Base-by-base conservation (phyloP, 306 rosid species). In the Nissolia schottii region DNA sequence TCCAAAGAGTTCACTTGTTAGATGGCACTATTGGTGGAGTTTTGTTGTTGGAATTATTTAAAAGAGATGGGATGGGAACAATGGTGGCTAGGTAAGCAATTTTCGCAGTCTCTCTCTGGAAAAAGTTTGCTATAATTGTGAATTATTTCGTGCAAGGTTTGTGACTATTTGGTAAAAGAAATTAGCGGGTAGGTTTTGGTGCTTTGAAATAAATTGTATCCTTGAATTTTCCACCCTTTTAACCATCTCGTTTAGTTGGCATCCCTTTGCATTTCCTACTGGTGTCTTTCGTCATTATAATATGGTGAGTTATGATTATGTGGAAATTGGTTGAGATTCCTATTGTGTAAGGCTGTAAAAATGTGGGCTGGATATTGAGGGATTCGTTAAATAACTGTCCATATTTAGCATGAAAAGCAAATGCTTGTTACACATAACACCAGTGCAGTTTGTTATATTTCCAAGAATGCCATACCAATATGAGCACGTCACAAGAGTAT, bases 41-140 rank as follows among this genome's bases (percentile, higher is more conserved):
- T 74, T 77, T 95, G 73, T 73, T 91, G 80, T 85, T 95, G 87
- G 99, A 95, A 74, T 89, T 95, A 83, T 91, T 88, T 66, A 95
- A 84, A 81, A 89, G 99, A 86, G 99, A 91, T 78, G 99, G 99
- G 49, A 86, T 91, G 97, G 99, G 99, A 71, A 95, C 99, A 5
- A 95, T 95, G 99, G 90, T 95, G 56, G 97, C 99, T 55, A 94
- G 99, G 97, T 88, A 89, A 80, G 85, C 76, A 74, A 66, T 55
- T 28, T 49, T 73, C 70, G 49, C 13, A 1, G 54, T 63, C 38
- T 43, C 19, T 66, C 27, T 65, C 55, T 64, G 32, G 53, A 70
- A 32, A 56, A 43, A 40, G 29, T 62, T 67, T 65, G 12, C 16
- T 74, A 66, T 73, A 51, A 24, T 66, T 74, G 37, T 41, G 35